Evolutionary conservation across 345 rosid species (phyloP).

Genomic region (Eucalyptus erythrocorys): DNA sequence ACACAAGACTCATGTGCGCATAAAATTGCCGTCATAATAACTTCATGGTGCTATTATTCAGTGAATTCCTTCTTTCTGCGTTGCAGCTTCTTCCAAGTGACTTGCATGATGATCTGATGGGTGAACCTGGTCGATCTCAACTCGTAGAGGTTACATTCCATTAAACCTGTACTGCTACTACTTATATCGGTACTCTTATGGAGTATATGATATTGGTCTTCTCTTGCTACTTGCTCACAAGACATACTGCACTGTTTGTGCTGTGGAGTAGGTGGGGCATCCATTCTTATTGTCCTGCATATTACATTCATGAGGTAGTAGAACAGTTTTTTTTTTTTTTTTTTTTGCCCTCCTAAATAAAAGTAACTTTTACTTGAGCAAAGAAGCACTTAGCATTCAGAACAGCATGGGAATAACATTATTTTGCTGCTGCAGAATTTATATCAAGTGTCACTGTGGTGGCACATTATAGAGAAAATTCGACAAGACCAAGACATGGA

Average conservation of each 20-base stretch:
- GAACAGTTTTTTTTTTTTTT: background rate
- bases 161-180: background rate
- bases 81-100: constrained; percentile 48
- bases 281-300: background rate
- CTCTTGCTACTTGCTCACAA: background rate
- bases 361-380: background rate
- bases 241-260: background rate
- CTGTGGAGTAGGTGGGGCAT: background rate
- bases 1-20: background rate
- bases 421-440: background rate
- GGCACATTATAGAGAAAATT: background rate
- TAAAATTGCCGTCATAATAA: background rate
- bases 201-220: background rate
- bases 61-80: background rate
- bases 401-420: background rate
- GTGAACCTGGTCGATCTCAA: constrained; percentile 35
- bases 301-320: background rate
- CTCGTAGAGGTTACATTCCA: constrained; percentile 35
- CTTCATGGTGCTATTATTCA: background rate
- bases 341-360: background rate
- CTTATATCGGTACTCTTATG: background rate
- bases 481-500: background rate
- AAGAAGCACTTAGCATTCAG: background rate
- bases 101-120: constrained; percentile 25
- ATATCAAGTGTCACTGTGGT: background rate